phyloP scores from a whole-genome alignment of 2,329 filamentous ascomycete genomes.

The Pseudocercospora cruenta region DNA sequence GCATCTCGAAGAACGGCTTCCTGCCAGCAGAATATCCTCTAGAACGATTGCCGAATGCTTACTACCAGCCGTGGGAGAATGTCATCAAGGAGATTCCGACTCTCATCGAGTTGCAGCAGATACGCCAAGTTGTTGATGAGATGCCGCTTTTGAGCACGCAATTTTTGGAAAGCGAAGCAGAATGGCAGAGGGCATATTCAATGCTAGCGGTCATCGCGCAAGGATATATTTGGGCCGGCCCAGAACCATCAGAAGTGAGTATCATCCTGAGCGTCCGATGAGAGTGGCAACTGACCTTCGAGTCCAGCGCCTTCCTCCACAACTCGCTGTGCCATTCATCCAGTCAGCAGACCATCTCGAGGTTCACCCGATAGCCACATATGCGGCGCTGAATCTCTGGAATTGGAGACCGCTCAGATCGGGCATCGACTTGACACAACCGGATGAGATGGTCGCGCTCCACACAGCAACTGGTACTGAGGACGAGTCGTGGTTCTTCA shows the following conservation, averaged over 20 bases:
- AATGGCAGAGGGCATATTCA: slow-evolving; percentile 86
- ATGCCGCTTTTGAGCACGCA: slow-evolving; percentile 81
- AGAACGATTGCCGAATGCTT: slow-evolving; percentile 77
- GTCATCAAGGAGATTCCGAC: slow-evolving; percentile 80
- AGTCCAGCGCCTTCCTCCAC: slow-evolving; percentile 67
- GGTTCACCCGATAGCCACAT: slow-evolving; percentile 88
- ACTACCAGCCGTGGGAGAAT: slow-evolving; percentile 92
- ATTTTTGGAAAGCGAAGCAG: slow-evolving; percentile 75
- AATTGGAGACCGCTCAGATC: slow-evolving; percentile 90
- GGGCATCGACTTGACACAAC: slow-evolving; percentile 74
- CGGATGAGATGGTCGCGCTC: slow-evolving; percentile 81
- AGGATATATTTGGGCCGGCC: slow-evolving; percentile 85
- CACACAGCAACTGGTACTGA: slow-evolving; percentile 89
- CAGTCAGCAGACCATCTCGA: slow-evolving; percentile 73
- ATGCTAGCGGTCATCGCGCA: slow-evolving; percentile 79
- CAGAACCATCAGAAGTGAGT: slow-evolving; percentile 62
- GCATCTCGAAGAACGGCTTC: slow-evolving; percentile 66
- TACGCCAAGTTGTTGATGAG: slow-evolving; percentile 75
- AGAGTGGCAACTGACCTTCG: slow-evolving; percentile 1
- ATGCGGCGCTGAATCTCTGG: slow-evolving; percentile 89
- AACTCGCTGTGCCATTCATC: slow-evolving; percentile 81
- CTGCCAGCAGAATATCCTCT: slow-evolving; percentile 79
- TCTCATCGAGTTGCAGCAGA: slow-evolving; percentile 76
- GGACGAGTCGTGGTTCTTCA: slow-evolving; percentile 85
- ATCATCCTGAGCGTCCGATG: background rate